phyloP scores from a whole-genome alignment of 345 rosid genomes.

The Salix dunnii region DNA sequence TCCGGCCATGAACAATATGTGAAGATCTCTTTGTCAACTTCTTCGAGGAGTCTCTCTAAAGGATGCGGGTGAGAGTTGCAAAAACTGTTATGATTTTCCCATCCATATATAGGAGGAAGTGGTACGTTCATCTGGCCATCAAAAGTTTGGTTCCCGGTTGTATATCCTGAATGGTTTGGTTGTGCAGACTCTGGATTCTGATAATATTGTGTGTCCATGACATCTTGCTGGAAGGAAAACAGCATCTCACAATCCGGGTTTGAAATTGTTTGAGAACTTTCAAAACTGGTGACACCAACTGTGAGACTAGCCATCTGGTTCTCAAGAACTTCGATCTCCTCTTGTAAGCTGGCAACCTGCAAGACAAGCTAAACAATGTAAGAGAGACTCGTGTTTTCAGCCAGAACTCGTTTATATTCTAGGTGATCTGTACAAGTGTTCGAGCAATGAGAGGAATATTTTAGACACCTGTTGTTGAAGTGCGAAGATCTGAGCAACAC shows the following conservation, averaged over 20 bases:
- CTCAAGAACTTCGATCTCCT: slow-evolving; percentile 51
- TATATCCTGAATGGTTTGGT: slow-evolving; percentile 22
- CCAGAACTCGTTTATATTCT: background rate
- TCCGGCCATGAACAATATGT: slow-evolving; percentile 30
- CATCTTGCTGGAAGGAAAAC: slow-evolving; percentile 22
- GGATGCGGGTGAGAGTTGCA: slow-evolving; percentile 23
- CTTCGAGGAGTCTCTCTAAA: slow-evolving; percentile 34
- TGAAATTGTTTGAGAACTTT: slow-evolving; percentile 19
- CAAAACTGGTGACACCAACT: slow-evolving; percentile 24
- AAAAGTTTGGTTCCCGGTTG: slow-evolving; percentile 23
- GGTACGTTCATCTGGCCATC: slow-evolving; percentile 20
- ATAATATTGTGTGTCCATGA: slow-evolving; percentile 30
- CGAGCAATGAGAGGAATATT: background rate
- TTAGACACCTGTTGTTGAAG: slow-evolving; percentile 66
- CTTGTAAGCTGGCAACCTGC: slow-evolving; percentile 66
- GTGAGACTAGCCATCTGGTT: slow-evolving; percentile 43
- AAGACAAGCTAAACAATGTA: slow-evolving; percentile 4
- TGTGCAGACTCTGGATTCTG: slow-evolving; percentile 33
- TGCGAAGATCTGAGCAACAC: slow-evolving; percentile 61
- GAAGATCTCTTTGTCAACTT: slow-evolving; percentile 35
- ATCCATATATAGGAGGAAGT: slow-evolving; percentile 20
- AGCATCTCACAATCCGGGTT: slow-evolving; percentile 23
- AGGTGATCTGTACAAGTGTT: background rate
- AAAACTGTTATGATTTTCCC: slow-evolving; percentile 32
- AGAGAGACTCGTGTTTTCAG: background rate